Evolutionary conservation across 2,329 filamentous ascomycete genomes (phyloP).

Genomic region (Thielaviopsis musarum): DNA sequence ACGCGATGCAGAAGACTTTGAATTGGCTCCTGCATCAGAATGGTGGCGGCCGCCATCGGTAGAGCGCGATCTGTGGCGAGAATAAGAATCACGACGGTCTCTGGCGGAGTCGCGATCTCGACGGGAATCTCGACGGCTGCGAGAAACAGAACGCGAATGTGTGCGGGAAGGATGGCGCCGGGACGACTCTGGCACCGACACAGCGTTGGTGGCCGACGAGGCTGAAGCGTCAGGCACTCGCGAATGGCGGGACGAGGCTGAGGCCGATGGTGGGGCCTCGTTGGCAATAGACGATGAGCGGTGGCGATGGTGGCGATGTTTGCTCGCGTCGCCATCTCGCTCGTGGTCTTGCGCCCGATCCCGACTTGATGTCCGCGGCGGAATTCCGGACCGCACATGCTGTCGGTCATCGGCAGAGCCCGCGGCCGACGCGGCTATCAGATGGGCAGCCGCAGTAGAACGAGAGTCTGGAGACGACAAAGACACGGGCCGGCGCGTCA

Average conservation of each 20-base stretch:
- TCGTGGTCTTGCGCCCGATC: not conserved
- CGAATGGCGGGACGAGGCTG: slow-evolving; percentile 2
- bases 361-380: not conserved
- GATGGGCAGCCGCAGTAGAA: not conserved
- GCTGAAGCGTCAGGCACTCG: not conserved
- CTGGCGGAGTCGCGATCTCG: not conserved
- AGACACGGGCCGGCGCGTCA: not conserved
- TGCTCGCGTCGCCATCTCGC: slow-evolving; percentile 3
- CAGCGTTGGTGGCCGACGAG: not conserved
- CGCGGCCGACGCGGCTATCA: not conserved
- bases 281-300: not conserved
- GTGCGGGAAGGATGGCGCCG: not conserved
- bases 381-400: not conserved
- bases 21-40: not conserved
- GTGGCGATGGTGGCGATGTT: not conserved
- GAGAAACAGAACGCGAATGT: slow-evolving; percentile 1
- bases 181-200: not conserved
- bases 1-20: slow-evolving; percentile 2
- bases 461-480: not conserved
- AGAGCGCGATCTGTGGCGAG: slow-evolving; percentile 3
- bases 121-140: not conserved
- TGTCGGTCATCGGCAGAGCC: not conserved
- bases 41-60: not conserved
- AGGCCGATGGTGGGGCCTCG: not conserved
- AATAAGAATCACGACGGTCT: not conserved